Conservation (phyloP, 768 basidiomycete species). For the Ramaria rubella region DNA sequence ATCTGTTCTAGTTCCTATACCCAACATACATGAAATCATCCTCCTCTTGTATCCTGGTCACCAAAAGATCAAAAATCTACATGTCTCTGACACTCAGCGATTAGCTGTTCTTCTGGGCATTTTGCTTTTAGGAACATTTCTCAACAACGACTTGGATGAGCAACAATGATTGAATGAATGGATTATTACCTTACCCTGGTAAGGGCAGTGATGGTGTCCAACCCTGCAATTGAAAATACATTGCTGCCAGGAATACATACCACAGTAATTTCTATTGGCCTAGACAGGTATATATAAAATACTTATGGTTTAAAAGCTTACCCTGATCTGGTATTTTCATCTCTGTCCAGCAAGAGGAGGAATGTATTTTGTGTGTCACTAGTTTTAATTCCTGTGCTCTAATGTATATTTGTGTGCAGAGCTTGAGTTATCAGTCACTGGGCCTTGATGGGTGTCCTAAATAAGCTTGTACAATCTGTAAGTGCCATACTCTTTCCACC, state of each 20-base stretch:
- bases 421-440: conserved; percentile 7
- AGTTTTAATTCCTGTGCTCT: neutral
- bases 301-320: neutral
- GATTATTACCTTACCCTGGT: conserved; percentile 2
- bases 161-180: neutral
- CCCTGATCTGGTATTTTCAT: conserved; percentile 12
- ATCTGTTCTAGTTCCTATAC: neutral
- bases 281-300: neutral
- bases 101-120: neutral
- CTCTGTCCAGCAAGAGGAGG: conserved; percentile 2
- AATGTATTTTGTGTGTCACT: neutral
- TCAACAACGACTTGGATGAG: neutral
- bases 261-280: neutral
- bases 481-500: neutral
- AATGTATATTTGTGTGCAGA: neutral
- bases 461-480: conserved; percentile 6
- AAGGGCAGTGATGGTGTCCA: conserved; percentile 1
- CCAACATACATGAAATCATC: too few species aligned
- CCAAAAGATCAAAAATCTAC: neutral
- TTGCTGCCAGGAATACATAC: neutral
- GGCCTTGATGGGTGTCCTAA: conserved; percentile 1
- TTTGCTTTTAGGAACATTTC: conserved; percentile 4
- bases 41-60: too few species aligned
- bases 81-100: neutral
- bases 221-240: neutral